Percentiles rank a stretch among this genome's conserved stretches.
Evolutionary conservation across 2,329 filamentous ascomycete genomes (phyloP).

Genomic region (Penicillium sp.): DNA sequence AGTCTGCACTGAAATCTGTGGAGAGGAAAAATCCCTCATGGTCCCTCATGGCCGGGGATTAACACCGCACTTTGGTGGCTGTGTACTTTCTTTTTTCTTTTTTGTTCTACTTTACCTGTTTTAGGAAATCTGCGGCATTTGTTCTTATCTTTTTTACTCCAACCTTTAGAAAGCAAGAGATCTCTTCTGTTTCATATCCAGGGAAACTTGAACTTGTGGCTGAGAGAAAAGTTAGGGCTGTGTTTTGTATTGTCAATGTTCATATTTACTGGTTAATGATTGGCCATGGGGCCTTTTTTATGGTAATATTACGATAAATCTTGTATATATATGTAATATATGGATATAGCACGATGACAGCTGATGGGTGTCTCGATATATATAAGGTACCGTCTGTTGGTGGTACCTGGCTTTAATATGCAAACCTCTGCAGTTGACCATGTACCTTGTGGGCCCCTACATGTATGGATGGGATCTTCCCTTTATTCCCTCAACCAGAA

Average conservation of each 20-base stretch:
- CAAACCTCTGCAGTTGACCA: not conserved
- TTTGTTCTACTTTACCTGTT: not conserved
- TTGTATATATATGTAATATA: constrained; percentile 7
- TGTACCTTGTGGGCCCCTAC: not conserved
- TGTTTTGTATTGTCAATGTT: constrained; percentile 13
- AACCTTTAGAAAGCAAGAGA: not conserved
- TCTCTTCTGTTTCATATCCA: constrained; percentile 1
- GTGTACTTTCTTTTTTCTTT: not conserved
- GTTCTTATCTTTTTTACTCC: not conserved
- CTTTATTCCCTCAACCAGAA: constrained; percentile 7
- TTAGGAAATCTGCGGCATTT: constrained; percentile 17
- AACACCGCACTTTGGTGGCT: constrained; percentile 11
- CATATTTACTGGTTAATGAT: constrained; percentile 2
- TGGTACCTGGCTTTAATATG: constrained; percentile 8
- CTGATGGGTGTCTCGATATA: not conserved
- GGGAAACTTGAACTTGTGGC: not conserved
- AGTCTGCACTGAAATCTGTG: constrained; percentile 11
- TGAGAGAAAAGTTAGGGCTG: constrained; percentile 14
- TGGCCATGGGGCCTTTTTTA: not conserved
- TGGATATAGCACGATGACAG: too few relatives aligned
- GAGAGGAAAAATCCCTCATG: constrained; percentile 26
- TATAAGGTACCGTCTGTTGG: not conserved
- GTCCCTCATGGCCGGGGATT: not conserved
- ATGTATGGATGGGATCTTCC: not conserved
- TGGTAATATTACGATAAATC: constrained; percentile 12